Base-by-base conservation (phyloP, 2,329 filamentous ascomycete genomes). In the Pezicula rhizophila region DNA sequence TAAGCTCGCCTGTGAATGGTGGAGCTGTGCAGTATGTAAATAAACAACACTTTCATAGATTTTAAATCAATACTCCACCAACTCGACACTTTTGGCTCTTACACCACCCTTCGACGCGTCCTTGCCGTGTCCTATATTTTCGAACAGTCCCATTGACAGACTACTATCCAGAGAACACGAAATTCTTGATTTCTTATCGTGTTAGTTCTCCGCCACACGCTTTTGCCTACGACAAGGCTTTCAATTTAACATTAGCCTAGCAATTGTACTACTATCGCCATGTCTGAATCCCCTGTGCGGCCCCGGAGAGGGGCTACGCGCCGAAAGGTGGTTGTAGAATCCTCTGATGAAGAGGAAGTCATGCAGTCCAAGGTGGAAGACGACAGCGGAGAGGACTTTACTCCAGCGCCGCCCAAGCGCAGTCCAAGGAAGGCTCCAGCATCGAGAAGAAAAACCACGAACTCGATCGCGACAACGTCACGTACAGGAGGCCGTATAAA, bases 321-420 rank as follows among this genome's bases (percentile, higher is more conserved):
- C 63, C 82, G 85, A 60, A 86, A 83, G 59, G 80, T 85, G 45
- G 77, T 95, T 42, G 72, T 91, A 51, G 89, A 95, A 56, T 89
- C 84, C 8, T 75, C 80, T 17, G 78, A 81, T 20, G 89, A 92
- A 38, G 89, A 95, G 50, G 87, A 89, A 49, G 81, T 86, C 55
- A 73, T 80, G 35, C 72, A 79, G 59, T 73, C 77, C 53, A 74
- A 79, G 60, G 75, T 79, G 51, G 72, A 80, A 25, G 75, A 85
- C 25, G 79, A 85, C 3, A 75, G 71, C 44, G 86, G 87, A 55
- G 85, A 91, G 44, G 88, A 95, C 44, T 93, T 90, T 61, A 86
- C 85, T 40, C 89, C 89, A 2, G 85, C 85, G 42, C 78, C 85
- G 1, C 58, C 60, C 4, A 73, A 78, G 48, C 77, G 76, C 51